Evolutionary conservation across 257 asterid genomes (phyloP).

Genomic region (Solanum ossicruentum): DNA sequence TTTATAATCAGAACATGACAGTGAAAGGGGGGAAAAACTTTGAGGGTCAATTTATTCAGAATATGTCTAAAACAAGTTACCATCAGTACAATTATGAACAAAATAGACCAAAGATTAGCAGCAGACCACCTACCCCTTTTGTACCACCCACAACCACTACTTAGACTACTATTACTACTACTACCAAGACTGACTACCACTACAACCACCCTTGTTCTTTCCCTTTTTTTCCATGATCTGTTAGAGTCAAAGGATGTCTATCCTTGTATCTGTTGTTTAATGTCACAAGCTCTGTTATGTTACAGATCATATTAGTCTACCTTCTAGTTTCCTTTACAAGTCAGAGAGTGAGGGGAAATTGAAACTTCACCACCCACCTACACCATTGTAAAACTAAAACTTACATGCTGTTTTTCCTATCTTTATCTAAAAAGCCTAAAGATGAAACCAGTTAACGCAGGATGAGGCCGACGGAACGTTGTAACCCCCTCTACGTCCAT

Average conservation of each 20-base stretch:
- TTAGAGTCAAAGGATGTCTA: slow-evolving; percentile 8
- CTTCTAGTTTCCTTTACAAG: slow-evolving; percentile 12
- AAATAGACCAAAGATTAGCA: background rate
- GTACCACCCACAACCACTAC: slow-evolving; percentile 1
- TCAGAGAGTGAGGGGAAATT: slow-evolving; percentile 3
- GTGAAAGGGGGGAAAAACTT: background rate
- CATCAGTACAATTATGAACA: slow-evolving; percentile 17
- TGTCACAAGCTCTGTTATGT: slow-evolving; percentile 20
- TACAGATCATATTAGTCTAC: slow-evolving; percentile 26
- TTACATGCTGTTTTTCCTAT: slow-evolving; percentile 1
- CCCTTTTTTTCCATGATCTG: slow-evolving; percentile 18
- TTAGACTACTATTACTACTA: background rate
- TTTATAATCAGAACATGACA: background rate
- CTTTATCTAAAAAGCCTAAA: slow-evolving; percentile 1
- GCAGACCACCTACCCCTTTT: background rate
- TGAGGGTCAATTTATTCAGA: slow-evolving; percentile 9
- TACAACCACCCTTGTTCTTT: background rate
- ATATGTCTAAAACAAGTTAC: background rate
- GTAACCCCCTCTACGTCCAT: background rate
- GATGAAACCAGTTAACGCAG: background rate
- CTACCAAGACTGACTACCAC: background rate
- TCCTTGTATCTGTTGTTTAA: slow-evolving; percentile 9
- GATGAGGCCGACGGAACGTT: background rate
- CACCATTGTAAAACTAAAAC: background rate
- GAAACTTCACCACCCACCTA: slow-evolving; percentile 1